Conservation (phyloP, 2,329 filamentous ascomycete species). For the Zymoseptoria tritici region DNA sequence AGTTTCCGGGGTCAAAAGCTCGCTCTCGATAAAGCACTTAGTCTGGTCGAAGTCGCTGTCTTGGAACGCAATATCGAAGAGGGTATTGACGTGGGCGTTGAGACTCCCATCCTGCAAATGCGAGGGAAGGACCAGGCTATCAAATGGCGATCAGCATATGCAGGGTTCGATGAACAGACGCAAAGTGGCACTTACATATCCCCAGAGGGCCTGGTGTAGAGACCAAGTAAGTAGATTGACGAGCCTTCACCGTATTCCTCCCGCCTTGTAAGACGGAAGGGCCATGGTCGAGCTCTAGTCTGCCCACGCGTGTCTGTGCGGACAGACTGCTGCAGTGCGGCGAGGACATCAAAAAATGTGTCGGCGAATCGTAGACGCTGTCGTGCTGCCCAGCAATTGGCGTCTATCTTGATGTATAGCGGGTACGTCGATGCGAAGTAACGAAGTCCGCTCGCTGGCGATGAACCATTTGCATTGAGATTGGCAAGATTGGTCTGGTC, state of each 20-base stretch:
- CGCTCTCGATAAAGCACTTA: neutral
- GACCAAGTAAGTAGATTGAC: neutral
- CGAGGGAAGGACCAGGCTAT: neutral
- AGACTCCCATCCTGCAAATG: neutral
- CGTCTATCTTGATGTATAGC: neutral
- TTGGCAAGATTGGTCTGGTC: neutral
- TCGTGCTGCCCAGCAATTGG: neutral
- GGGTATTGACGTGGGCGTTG: neutral
- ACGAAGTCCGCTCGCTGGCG: neutral
- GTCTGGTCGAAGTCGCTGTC: neutral
- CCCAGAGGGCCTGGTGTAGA: neutral
- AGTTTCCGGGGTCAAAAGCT: neutral
- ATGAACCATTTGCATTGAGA: neutral
- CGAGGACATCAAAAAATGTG: neutral
- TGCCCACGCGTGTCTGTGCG: neutral
- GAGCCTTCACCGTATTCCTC: neutral
- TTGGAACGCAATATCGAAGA: neutral
- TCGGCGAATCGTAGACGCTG: neutral
- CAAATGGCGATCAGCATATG: too few relatives aligned
- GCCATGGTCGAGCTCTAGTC: neutral
- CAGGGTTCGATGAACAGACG: too few relatives aligned
- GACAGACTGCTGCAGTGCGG: neutral
- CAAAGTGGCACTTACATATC: too few relatives aligned
- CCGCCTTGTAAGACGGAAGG: neutral
- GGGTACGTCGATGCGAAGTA: neutral